A percentile compares a stretch with the other conserved stretches of the same genome.
Conservation (phyloP, 129 eudicot species). For the Lactuca saligna region DNA sequence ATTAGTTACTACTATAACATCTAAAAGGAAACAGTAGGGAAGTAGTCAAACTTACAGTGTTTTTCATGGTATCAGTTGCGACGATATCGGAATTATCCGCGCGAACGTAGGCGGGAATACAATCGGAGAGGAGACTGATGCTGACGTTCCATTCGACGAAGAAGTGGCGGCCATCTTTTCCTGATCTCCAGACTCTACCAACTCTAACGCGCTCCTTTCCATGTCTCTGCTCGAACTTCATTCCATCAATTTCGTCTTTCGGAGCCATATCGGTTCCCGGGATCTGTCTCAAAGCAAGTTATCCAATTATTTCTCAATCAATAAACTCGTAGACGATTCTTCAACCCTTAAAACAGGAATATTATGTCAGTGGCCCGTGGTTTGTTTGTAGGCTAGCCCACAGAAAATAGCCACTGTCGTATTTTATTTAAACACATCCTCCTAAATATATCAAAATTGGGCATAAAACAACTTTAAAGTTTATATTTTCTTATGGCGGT, state of each 20-base stretch:
- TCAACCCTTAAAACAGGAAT: not conserved
- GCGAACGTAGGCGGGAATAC: conserved; percentile 54
- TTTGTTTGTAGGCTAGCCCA: not conserved
- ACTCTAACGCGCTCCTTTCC: conserved; percentile 93
- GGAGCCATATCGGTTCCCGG: conserved; percentile 15
- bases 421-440: too few relatives aligned
- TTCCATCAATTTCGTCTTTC: conserved; percentile 35
- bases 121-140: conserved; percentile 75
- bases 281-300: not conserved
- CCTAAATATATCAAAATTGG: too few relatives aligned
- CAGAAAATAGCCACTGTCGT: not conserved
- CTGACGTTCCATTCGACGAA: conserved; percentile 86
- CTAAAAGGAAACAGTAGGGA: not conserved
- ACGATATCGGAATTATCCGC: conserved; percentile 87
- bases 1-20: not conserved
- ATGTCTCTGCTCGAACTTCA: conserved; percentile 75
- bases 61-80: conserved; percentile 98
- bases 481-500: too few relatives aligned
- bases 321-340: not conserved
- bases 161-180: conserved; percentile 42
- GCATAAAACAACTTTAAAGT: too few relatives aligned
- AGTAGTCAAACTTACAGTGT: conserved; percentile 56
- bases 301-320: not conserved
- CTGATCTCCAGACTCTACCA: conserved; percentile 74
- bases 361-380: not conserved